Evolutionary conservation across 441 rosid genomes (phyloP), one percentile per base, ranked within the genome.

Genomic region (Geranium incanum): DNA sequence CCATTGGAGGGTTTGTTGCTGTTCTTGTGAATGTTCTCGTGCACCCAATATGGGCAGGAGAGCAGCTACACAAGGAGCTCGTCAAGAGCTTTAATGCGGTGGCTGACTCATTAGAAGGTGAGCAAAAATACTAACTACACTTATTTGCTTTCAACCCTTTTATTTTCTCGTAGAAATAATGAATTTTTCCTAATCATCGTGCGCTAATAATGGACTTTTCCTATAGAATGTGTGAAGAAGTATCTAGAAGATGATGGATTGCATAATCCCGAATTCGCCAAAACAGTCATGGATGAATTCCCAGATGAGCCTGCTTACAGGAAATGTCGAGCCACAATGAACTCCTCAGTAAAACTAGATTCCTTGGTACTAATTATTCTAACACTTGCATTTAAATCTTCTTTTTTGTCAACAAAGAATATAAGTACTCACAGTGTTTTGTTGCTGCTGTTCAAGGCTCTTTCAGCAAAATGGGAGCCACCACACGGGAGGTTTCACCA

Each of bases 51-150:
- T 83, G 88, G 94, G 84, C 89, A 0, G 91, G 94, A 66, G 86
- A 88, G 81, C 87, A 77, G 72, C 36, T 86, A 64, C 89, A 85
- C 72, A 75, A 78, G 81, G 89, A 86, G 71, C 76, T 88, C 15
- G 86, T 84, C 39, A 75, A 74, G 33, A 76, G 76, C 78, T 88
- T 87, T 28, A 70, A 81, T 75, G 71, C 85, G 0, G 80, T 85
- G 6, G 89, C 91, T 21, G 88, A 84, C 77, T 79, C 91, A 16
- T 89, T 89, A 74, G 87, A 85, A 85, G 94, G 91, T 87, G 72
- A 69, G 60, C 66, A 28, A 28, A n/a, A 68, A 18, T 15, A 37
- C 5, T 2, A 19, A 12, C 7, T 6, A 68, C 36, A 1, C 5
- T 55, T 5, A 45, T 13, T 45, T 45, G 52, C 52, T 45, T 45